These are phyloP conservation scores for Simplicillium aogashimaense DNA, from an alignment of 2,329 filamentous ascomycete species.

Conservation along the genomic window DNA sequence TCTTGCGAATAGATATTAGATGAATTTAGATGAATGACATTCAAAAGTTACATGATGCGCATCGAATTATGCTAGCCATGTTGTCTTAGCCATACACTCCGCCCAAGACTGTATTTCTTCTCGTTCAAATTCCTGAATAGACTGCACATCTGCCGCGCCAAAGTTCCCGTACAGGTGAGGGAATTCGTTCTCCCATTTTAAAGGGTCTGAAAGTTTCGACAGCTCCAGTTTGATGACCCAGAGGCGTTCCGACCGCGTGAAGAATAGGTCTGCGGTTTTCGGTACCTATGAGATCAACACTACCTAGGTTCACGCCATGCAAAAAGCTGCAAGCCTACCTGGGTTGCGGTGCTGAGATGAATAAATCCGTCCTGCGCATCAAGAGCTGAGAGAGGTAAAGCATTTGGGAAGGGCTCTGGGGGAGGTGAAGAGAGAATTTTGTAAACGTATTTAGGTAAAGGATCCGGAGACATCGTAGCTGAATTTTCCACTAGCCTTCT, in stretches of 20 bases:
- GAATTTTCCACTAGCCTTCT: not conserved
- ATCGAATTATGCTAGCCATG: conserved; percentile 29
- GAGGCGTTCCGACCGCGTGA: conserved; percentile 24
- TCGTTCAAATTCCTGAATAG: conserved; percentile 33
- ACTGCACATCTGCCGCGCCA: conserved; percentile 39
- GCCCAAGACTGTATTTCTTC: conserved; percentile 35
- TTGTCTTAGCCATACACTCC: conserved; percentile 26
- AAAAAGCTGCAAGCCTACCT: conserved; percentile 26
- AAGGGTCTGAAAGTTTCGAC: conserved; percentile 26
- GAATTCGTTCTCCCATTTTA: conserved; percentile 49
- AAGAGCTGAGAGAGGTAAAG: conserved; percentile 48
- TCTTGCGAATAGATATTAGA: not conserved
- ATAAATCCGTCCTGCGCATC: conserved; percentile 52
- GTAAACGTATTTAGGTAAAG: conserved; percentile 40
- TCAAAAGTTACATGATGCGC: not conserved
- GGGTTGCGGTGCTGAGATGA: conserved; percentile 46
- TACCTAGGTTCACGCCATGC: not conserved
- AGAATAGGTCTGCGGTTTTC: conserved; percentile 34
- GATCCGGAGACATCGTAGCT: conserved; percentile 16
- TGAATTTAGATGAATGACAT: not conserved
- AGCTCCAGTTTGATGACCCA: conserved; percentile 46
- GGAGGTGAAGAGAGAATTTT: conserved; percentile 49
- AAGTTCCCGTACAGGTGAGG: conserved; percentile 52
- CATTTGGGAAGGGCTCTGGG: conserved; percentile 39
- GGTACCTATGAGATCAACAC: conserved; percentile 24